Evolutionary conservation across 352 stramenopile genomes (phyloP).

Genomic region (Phytophthora europaea): DNA sequence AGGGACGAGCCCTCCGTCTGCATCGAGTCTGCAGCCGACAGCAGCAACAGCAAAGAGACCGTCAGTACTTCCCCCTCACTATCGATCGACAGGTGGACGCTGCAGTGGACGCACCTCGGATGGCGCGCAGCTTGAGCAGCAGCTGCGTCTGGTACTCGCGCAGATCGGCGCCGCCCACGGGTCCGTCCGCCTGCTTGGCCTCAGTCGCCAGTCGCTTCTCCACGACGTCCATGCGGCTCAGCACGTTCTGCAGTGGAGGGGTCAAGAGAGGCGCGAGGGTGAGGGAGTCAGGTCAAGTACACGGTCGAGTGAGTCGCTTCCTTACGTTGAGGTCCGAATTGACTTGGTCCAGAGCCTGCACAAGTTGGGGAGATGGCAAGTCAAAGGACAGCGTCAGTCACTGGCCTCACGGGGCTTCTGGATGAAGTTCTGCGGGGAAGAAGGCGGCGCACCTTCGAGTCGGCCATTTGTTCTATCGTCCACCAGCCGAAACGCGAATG

Average conservation of each 20-base stretch:
- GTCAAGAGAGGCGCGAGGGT: background rate
- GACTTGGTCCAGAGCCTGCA: slow-evolving; percentile 42
- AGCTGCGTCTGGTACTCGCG: slow-evolving; percentile 76
- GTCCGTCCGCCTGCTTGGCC: slow-evolving; percentile 54
- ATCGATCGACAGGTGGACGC: too few relatives aligned
- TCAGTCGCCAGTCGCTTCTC: slow-evolving; percentile 56
- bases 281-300: background rate
- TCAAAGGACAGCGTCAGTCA: background rate
- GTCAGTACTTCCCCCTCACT: too few relatives aligned
- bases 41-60: background rate
- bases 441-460: slow-evolving; percentile 18
- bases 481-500: slow-evolving; percentile 11
- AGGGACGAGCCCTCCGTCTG: slow-evolving; percentile 66
- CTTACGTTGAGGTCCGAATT: slow-evolving; percentile 45
- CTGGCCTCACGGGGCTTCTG: background rate
- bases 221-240: slow-evolving; percentile 54
- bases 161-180: slow-evolving; percentile 69
- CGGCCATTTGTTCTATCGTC: slow-evolving; percentile 25
- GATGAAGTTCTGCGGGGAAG: background rate
- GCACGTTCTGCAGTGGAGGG: slow-evolving; percentile 46
- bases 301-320: background rate
- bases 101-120: slow-evolving; percentile 46
- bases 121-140: slow-evolving; percentile 67
- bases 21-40: slow-evolving; percentile 63
- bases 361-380: background rate